Evolutionary conservation across 306 rosid genomes (phyloP).

Genomic region (Delonix regia): DNA sequence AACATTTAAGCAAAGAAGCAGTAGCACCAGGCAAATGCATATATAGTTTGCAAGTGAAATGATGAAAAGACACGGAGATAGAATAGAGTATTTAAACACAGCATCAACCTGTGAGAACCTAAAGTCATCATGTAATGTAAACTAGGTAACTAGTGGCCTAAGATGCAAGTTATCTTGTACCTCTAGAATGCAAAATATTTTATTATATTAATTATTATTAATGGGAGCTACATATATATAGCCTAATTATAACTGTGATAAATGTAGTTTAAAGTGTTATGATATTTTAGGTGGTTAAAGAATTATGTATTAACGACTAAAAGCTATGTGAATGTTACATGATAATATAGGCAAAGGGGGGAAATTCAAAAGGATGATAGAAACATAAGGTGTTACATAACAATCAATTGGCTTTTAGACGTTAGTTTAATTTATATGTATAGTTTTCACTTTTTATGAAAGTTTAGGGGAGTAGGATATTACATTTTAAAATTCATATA

Average conservation of each 20-base stretch:
- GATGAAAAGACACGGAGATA: background rate
- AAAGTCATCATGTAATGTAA: conserved; percentile 5
- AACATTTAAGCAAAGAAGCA: background rate
- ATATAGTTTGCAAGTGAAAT: background rate
- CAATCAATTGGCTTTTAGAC: background rate
- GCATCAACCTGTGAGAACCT: background rate
- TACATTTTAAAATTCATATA: background rate
- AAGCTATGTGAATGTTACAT: background rate
- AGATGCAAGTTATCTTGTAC: background rate
- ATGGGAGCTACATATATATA: background rate
- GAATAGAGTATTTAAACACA: background rate
- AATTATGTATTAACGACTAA: background rate
- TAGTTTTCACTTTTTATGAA: background rate
- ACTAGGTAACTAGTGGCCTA: background rate
- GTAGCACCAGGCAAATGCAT: conserved; percentile 2
- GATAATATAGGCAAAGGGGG: background rate
- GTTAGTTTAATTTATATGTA: background rate
- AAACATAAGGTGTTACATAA: background rate
- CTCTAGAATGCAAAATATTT: background rate
- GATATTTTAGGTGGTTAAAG: too few relatives aligned
- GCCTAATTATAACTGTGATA: too few relatives aligned
- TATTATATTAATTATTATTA: too few relatives aligned
- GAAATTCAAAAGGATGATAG: background rate
- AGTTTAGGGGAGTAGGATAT: background rate
- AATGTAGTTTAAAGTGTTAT: too few relatives aligned